A percentile compares a stretch with the other conserved stretches of the same genome.
phyloP scores from a whole-genome alignment of 768 basidiomycete species.

The Fomitopsis serialis region DNA sequence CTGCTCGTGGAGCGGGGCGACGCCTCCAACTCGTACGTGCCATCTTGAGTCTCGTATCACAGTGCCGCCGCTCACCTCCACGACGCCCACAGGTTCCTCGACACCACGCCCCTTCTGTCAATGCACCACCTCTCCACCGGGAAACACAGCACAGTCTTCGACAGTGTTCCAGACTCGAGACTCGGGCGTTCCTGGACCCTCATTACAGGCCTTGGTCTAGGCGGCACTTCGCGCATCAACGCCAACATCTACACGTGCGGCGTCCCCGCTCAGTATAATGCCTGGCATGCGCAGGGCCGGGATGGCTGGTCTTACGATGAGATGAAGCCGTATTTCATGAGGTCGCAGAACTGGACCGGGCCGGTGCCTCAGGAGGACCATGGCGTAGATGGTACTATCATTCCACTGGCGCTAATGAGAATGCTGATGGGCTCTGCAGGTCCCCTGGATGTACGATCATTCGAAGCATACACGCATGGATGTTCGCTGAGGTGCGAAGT shows the following conservation, averaged over 20 bases:
- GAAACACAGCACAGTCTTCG: background rate
- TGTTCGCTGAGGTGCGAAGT: background rate
- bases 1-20: conserved; percentile 25
- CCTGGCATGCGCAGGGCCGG: conserved; percentile 14
- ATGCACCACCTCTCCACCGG: conserved; percentile 17
- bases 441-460: background rate
- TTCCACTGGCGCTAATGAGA: too few species aligned
- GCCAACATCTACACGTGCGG: conserved; percentile 19
- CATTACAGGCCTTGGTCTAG: background rate
- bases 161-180: background rate
- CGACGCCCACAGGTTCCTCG: background rate
- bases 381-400: background rate
- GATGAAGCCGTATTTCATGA: background rate
- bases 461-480: background rate
- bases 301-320: background rate
- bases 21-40: conserved; percentile 19
- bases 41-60: background rate
- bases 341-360: background rate
- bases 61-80: background rate
- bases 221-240: conserved; percentile 6
- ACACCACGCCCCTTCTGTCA: conserved; percentile 19
- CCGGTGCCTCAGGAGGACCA: background rate
- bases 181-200: background rate
- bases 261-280: conserved; percentile 25
- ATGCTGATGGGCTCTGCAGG: background rate